A percentile compares a stretch with the other conserved stretches of the same genome.
Evolutionary conservation across 164 flowering plant species (phyloP).

Genomic region (Piper longum): DNA sequence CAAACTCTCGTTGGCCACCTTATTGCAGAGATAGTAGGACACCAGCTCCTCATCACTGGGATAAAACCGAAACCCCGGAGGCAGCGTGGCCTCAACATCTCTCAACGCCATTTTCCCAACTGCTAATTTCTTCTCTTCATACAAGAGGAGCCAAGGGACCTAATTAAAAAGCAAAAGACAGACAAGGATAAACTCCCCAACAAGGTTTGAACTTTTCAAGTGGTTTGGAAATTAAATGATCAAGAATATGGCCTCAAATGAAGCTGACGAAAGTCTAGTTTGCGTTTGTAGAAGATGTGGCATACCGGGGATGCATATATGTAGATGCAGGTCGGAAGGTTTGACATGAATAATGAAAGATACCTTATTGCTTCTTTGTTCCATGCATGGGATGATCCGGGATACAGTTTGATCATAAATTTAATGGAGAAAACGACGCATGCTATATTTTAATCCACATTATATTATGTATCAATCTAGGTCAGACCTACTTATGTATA

Average conservation of each 20-base stretch:
- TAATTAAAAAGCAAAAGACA: neutral
- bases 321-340: too few relatives aligned
- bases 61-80: constrained; percentile 73
- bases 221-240: neutral
- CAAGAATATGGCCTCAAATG: neutral
- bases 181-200: neutral
- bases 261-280: too few relatives aligned
- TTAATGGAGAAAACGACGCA: too few relatives aligned
- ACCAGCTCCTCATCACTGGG: constrained; percentile 83
- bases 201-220: neutral
- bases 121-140: neutral
- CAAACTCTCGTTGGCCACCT: constrained; percentile 41
- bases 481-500: too few relatives aligned
- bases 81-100: constrained; percentile 64
- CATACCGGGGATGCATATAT: too few relatives aligned
- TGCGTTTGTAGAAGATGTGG: neutral
- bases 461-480: too few relatives aligned
- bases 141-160: neutral
- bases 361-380: too few relatives aligned
- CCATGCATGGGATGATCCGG: too few relatives aligned
- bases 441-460: too few relatives aligned
- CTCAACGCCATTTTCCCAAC: constrained; percentile 40
- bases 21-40: constrained; percentile 65
- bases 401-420: too few relatives aligned
- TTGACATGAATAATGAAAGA: too few relatives aligned